Evolutionary conservation across 257 asterid species (phyloP), one percentile per base, ranked within the genome.

Genomic region (Lantana camara): DNA sequence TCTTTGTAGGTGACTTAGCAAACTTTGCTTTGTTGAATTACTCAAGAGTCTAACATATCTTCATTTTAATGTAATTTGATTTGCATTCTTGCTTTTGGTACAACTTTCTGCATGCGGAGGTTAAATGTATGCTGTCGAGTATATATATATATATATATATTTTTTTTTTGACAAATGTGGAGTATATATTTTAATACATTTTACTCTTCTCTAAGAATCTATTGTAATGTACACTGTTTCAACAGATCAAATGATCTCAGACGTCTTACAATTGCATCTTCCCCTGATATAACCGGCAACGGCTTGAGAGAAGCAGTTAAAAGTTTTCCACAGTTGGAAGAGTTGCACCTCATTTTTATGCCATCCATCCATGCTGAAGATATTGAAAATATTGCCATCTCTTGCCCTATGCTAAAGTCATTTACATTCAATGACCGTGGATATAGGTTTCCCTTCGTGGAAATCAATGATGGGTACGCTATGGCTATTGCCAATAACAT

Each of bases 201-300:
- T 38, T 51, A 7, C 40, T 17, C 30, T 8, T 40, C 22, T 29
- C 22, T 17, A 17, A 7, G 56, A 54, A n/a, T 12, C 22, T 40
- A 2, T 1, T 27, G 29, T 67, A 34, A 32, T 19, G 42, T 15
- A 19, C 29, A 15, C 53, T 29, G 17, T 72, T 41, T 55, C 10
- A 32, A 66, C 84, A 85, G 86, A 68, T 77, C 81, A 40, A 38
- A 63, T 32, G 61, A 68, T 59, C 82, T 69, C 62, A 76, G 67
- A 47, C 63, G 74, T 66, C 80, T 85, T 58, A 38, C 57, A 9
- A 57, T 85, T 40, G 66, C 54, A 47, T 12, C 16, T 40, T 69
- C 76, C 70, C 3, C 16, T 49, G 11, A 15, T 1, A 55, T 83
- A 22, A 23, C 73, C 13, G 68, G 35, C 0, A 16, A 16, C 7